Conservation (phyloP, 176 grass and related monocot species). For the Triticum dicoccoides region DNA sequence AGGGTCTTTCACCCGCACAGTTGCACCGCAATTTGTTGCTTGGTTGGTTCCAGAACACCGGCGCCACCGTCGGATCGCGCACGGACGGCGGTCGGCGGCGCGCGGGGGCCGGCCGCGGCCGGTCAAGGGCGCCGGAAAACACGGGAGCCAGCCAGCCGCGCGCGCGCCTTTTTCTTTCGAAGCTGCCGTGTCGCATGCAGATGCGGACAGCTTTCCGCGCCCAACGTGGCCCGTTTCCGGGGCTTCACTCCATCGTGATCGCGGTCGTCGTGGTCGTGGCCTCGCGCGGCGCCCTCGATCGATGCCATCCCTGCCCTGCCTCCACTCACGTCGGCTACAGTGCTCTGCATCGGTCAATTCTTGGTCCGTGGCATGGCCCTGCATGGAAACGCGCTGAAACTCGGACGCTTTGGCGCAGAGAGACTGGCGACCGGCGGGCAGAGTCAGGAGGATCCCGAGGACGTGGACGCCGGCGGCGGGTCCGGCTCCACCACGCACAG, state of each 20-base stretch:
- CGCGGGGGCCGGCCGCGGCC: neutral
- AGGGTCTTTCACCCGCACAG: neutral
- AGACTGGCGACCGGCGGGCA: neutral
- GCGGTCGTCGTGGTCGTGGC: neutral
- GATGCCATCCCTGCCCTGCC: neutral
- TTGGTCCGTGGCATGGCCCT: neutral
- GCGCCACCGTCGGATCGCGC: neutral
- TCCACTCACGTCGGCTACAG: neutral
- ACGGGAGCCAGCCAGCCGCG: slow-evolving; percentile 17
- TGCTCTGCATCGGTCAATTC: neutral
- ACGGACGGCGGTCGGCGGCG: slow-evolving; percentile 10
- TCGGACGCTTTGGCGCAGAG: neutral
- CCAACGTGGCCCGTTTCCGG: neutral
- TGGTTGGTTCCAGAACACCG: too few relatives aligned
- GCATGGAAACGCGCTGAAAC: slow-evolving; percentile 6
- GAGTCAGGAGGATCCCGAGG: neutral
- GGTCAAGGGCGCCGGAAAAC: slow-evolving; percentile 52
- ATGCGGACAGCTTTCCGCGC: slow-evolving; percentile 14
- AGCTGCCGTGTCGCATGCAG: slow-evolving; percentile 27
- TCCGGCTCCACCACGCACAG: neutral
- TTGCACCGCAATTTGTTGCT: neutral
- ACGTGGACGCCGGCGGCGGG: slow-evolving; percentile 16
- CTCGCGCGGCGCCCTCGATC: neutral
- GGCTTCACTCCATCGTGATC: neutral
- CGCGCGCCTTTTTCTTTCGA: neutral